Evolutionary conservation across 208 protist genomes (phyloP).

Genomic region (Trypanosoma cruzi): DNA sequence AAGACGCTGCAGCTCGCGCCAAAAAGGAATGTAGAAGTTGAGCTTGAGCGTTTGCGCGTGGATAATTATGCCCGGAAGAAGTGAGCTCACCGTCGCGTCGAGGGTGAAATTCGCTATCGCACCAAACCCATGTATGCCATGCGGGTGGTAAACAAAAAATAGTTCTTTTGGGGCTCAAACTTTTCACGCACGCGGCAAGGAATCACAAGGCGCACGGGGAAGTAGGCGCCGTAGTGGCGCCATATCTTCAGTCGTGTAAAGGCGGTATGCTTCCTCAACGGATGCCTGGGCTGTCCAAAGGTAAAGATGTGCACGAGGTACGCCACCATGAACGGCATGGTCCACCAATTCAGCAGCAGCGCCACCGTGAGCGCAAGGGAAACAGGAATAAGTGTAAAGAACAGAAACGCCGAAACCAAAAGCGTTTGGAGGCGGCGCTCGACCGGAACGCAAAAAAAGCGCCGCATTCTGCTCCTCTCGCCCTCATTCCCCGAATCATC

Average conservation of each 20-base stretch:
- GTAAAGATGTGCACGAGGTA: constrained; percentile 81
- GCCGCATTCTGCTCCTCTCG: background rate
- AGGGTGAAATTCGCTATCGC: constrained; percentile 75
- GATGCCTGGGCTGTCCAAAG: constrained; percentile 45
- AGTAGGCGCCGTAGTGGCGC: constrained; percentile 82
- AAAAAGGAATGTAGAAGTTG: constrained; percentile 90
- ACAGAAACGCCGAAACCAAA: constrained; percentile 34
- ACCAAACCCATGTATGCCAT: constrained; percentile 90
- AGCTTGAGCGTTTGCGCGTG: constrained; percentile 86
- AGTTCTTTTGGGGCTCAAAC: constrained; percentile 66
- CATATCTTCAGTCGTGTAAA: constrained; percentile 48
- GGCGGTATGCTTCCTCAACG: constrained; percentile 28
- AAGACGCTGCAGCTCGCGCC: constrained; percentile 64
- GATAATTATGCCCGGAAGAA: constrained; percentile 68
- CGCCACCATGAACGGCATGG: constrained; percentile 50
- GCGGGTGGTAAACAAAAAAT: constrained; percentile 92
- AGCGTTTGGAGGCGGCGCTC: constrained; percentile 34
- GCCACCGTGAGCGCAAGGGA: constrained; percentile 35
- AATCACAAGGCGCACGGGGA: constrained; percentile 78
- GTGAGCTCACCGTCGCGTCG: constrained; percentile 35
- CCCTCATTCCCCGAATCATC: background rate
- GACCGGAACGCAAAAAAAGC: constrained; percentile 26
- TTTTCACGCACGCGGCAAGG: constrained; percentile 36
- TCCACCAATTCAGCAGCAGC: constrained; percentile 38
- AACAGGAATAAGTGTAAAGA: constrained; percentile 75